Percentiles rank a stretch among this genome's conserved stretches.
phyloP scores from a whole-genome alignment of 176 grass and related monocot species.

The Cenchrus purpureus region DNA sequence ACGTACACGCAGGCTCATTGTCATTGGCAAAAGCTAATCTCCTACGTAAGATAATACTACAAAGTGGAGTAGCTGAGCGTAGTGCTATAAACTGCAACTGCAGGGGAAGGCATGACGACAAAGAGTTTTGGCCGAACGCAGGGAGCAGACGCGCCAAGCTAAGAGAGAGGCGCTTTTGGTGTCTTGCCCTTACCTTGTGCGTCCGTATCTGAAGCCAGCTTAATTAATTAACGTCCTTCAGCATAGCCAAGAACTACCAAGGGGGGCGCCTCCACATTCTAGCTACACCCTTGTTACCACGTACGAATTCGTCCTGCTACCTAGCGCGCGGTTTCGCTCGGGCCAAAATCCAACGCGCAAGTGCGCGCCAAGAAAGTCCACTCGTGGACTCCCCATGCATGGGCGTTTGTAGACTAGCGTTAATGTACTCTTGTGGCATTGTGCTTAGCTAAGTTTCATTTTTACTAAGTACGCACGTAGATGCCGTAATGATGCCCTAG shows the following conservation, averaged over 20 bases:
- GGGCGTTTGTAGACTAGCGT: not conserved
- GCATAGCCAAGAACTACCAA: slow-evolving; percentile 41
- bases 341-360: not conserved
- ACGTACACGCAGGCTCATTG: not conserved
- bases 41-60: not conserved
- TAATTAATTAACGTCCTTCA: no score
- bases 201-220: no score
- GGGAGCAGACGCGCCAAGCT: no score
- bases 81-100: not conserved
- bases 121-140: slow-evolving; percentile 1
- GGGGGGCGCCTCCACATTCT: not conserved
- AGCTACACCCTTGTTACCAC: not conserved
- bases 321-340: not conserved
- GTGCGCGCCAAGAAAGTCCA: slow-evolving; percentile 27
- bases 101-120: not conserved
- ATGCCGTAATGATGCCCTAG: slow-evolving; percentile 3
- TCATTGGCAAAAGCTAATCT: not conserved
- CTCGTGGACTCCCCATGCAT: slow-evolving; percentile 26
- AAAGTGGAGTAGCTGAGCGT: not conserved
- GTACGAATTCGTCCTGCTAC: not conserved
- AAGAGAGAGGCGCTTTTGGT: no score
- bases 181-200: no score
- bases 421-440: not conserved
- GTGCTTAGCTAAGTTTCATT: not conserved
- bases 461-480: not conserved